phyloP scores from a whole-genome alignment of 2,329 filamentous ascomycete species.

The Chrysoporthe austroafricana region DNA sequence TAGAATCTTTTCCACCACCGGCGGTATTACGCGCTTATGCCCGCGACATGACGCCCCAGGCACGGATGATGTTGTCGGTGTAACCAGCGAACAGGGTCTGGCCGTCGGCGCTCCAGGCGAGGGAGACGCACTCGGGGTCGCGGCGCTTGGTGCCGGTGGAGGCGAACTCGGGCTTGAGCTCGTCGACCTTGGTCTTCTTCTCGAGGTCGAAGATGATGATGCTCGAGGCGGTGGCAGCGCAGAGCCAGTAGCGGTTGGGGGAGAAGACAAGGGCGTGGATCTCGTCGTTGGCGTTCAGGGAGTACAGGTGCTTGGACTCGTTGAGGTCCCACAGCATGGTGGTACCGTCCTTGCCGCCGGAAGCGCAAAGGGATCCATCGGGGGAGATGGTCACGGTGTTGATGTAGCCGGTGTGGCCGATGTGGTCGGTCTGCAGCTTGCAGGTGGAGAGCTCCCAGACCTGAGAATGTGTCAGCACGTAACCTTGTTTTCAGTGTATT shows the following conservation, averaged over 20 bases:
- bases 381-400: slow-evolving; percentile 99
- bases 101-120: slow-evolving; percentile 97
- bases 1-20: slow-evolving; percentile 16
- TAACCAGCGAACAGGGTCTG: slow-evolving; percentile 99
- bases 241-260: slow-evolving; percentile 99
- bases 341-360: slow-evolving; percentile 98
- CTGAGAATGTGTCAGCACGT: slow-evolving; percentile 53
- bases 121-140: slow-evolving; percentile 95
- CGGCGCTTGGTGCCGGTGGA: slow-evolving; percentile 89
- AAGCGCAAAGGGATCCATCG: slow-evolving; percentile 98
- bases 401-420: slow-evolving; percentile 99
- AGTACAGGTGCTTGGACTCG: slow-evolving; percentile 99
- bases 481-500: neutral
- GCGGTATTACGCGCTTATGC: slow-evolving; percentile 57
- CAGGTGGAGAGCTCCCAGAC: slow-evolving; percentile 99
- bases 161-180: slow-evolving; percentile 98
- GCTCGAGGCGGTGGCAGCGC: slow-evolving; percentile 93
- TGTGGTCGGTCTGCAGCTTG: slow-evolving; percentile 99
- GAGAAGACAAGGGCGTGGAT: slow-evolving; percentile 99
- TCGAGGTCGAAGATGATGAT: slow-evolving; percentile 99
- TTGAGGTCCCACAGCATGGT: slow-evolving; percentile 99
- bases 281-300: slow-evolving; percentile 98
- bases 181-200: slow-evolving; percentile 99
- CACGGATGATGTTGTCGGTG: slow-evolving; percentile 99
- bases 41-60: slow-evolving; percentile 96